A percentile compares a stretch with the other conserved stretches of the same genome.
These are phyloP conservation scores for Hirschfeldia incana DNA, from an alignment of 345 rosid species.

Conservation along the genomic window DNA sequence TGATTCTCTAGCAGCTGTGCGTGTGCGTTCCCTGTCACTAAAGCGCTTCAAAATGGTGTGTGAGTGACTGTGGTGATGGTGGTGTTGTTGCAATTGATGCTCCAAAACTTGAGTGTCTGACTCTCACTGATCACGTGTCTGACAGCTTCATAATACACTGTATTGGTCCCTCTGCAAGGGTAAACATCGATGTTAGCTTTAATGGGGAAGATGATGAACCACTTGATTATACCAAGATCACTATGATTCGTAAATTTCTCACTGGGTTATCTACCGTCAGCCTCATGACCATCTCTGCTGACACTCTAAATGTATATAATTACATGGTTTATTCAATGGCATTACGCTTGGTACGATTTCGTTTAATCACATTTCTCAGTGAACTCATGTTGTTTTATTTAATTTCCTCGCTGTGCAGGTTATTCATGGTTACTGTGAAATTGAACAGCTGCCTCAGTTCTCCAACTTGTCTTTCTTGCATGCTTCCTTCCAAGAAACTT, in stretches of 20 bases:
- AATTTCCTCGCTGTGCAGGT: not conserved
- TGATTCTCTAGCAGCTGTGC: constrained; percentile 22
- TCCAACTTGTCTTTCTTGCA: constrained; percentile 26
- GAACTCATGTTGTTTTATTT: not conserved
- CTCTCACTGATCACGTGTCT: constrained; percentile 25
- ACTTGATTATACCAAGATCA: constrained; percentile 17
- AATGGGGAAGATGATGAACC: not conserved
- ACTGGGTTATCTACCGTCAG: constrained; percentile 16
- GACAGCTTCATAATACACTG: constrained; percentile 22
- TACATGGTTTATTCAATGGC: not conserved
- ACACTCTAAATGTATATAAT: constrained; percentile 2
- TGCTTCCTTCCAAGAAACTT: not conserved
- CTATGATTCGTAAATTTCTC: constrained; percentile 24
- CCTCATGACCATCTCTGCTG: constrained; percentile 17
- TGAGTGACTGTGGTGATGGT: not conserved
- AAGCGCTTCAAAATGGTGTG: not conserved
- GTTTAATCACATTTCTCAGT: not conserved
- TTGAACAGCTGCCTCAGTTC: constrained; percentile 26
- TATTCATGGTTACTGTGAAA: constrained; percentile 23
- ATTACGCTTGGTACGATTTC: not conserved
- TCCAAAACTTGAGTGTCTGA: constrained; percentile 30
- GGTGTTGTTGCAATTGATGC: constrained; percentile 28
- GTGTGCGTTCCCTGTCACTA: constrained; percentile 24
- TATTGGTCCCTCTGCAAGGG: constrained; percentile 20
- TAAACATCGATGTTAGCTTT: constrained; percentile 23